Evolutionary conservation across 176 grass and related monocot genomes (phyloP).

Genomic region (Pontederia crassipes): DNA sequence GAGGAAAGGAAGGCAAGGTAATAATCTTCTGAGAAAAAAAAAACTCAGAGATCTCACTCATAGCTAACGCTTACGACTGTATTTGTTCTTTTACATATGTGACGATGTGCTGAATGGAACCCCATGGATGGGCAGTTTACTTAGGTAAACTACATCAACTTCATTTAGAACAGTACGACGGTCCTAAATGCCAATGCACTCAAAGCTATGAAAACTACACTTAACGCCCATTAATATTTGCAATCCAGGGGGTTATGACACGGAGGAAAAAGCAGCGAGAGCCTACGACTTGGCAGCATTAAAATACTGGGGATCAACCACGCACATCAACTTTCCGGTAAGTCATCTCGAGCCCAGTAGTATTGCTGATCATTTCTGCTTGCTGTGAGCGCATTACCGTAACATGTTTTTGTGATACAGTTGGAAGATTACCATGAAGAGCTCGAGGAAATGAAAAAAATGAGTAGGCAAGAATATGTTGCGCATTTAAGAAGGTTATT

Average conservation of each 20-base stretch:
- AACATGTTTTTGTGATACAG: conserved; percentile 12
- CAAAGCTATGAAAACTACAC: neutral
- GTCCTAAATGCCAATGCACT: no score
- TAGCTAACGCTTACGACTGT: neutral
- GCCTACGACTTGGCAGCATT: conserved; percentile 69
- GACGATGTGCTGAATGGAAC: conserved; percentile 5
- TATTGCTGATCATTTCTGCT: neutral
- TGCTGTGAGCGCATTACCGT: neutral
- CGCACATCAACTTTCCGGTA: conserved; percentile 64
- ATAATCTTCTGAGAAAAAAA: neutral
- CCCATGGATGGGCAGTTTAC: conserved; percentile 54
- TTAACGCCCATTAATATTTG: neutral
- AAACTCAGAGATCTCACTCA: neutral
- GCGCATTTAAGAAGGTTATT: conserved; percentile 60
- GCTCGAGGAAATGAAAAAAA: conserved; percentile 58
- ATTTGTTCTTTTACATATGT: neutral
- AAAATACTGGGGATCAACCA: conserved; percentile 62
- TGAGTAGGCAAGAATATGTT: conserved; percentile 55
- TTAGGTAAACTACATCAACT: conserved; percentile 41
- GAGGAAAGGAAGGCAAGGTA: conserved; percentile 89
- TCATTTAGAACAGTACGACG: no score
- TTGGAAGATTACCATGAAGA: conserved; percentile 55
- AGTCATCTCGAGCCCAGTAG: neutral
- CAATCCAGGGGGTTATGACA: conserved; percentile 77
- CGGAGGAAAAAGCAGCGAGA: conserved; percentile 73